Evolutionary conservation across 768 basidiomycete genomes (phyloP).

Genomic region (Tubosaeta brunneosetosa): DNA sequence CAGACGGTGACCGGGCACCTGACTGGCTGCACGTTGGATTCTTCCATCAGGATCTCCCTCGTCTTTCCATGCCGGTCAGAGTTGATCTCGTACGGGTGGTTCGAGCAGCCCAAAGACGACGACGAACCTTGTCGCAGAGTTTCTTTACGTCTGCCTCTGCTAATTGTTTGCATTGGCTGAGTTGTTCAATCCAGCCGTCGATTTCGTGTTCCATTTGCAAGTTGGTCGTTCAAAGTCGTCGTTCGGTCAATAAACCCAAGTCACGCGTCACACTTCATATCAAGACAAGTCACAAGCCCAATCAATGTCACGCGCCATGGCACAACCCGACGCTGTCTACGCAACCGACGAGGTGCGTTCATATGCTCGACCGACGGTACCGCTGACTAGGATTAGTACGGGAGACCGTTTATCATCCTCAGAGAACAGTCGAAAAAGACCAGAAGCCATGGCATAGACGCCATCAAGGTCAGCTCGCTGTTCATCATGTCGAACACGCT

Average conservation of each 20-base stretch:
- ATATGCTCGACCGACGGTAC: background rate
- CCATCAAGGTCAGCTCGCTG: slow-evolving; percentile 71
- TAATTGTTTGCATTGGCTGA: slow-evolving; percentile 96
- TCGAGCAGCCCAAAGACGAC: background rate
- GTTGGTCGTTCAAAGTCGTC: slow-evolving; percentile 19
- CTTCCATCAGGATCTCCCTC: slow-evolving; percentile 97
- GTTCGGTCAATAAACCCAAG: slow-evolving; percentile 9
- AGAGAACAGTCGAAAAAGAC: slow-evolving; percentile 92
- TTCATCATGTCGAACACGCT: background rate
- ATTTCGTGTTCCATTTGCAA: slow-evolving; percentile 64
- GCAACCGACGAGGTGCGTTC: slow-evolving; percentile 76
- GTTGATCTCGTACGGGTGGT: slow-evolving; percentile 20
- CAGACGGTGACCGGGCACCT: slow-evolving; percentile 99
- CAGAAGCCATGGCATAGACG: slow-evolving; percentile 85
- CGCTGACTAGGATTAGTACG: slow-evolving; percentile 53
- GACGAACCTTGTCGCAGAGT: slow-evolving; percentile 91
- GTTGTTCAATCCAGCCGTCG: slow-evolving; percentile 95
- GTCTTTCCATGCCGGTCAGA: slow-evolving; percentile 52
- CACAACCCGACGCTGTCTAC: slow-evolving; percentile 67
- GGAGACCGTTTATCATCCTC: slow-evolving; percentile 96
- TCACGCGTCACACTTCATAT: slow-evolving; percentile 29
- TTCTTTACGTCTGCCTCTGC: slow-evolving; percentile 94
- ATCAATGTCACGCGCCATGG: slow-evolving; percentile 30
- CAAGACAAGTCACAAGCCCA: slow-evolving; percentile 18
- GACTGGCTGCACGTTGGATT: slow-evolving; percentile 98